Base-by-base conservation (phyloP, 805 yeast genomes). In the Wickerhamiella kurtzmanii region DNA sequence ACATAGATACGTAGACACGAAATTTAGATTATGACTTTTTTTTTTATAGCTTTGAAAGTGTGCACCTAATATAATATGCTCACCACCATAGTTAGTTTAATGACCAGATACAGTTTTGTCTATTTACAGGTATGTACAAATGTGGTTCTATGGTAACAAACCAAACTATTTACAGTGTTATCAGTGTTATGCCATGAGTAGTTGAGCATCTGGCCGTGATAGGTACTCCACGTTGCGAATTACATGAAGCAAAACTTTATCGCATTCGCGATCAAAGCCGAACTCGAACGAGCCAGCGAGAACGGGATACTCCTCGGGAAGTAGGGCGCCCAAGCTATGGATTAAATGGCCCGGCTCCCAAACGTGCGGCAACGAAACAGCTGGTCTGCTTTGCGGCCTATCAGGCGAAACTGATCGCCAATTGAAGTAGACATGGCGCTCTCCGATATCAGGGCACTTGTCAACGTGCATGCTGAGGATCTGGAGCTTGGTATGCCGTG, bases 281-380 rank as follows among this genome's bases (percentile, higher is more conserved):
- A 63, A 63, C 53, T 62, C 65, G 45, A 63, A 63, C 35, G 60
- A 54, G n/a, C 67, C 67, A 13, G 62, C 60, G 21, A 63, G 50
- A 17, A 62, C 60, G 2, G 65, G 65, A 50, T 56, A 60, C 52
- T 62, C 66, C 37, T 57, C 57, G 1, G 65, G 64, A n/a, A 56
- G 49, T 35, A 62, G 49, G 9, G 16, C 5, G 13, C 57, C 59
- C 36, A 62, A 50, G 37, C 52, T 48, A 11, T 54, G 48, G 37
- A 58, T 57, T 8, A 61, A 47, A 21, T 51, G 36, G 38, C 58
- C 58, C 19, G 55, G 54, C 46, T 44, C 49, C 41, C 15, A 50
- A 45, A 16, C 43, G 41, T 42, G 36, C 41, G 35, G 17, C 37
- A 25, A 28, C 32, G 6, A 20, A 22, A 28, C 37, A 17, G 32